A percentile compares a stretch with the other conserved stretches of the same genome.
Conservation (phyloP, 2,329 filamentous ascomycete species). For the Colletotrichum salicis region DNA sequence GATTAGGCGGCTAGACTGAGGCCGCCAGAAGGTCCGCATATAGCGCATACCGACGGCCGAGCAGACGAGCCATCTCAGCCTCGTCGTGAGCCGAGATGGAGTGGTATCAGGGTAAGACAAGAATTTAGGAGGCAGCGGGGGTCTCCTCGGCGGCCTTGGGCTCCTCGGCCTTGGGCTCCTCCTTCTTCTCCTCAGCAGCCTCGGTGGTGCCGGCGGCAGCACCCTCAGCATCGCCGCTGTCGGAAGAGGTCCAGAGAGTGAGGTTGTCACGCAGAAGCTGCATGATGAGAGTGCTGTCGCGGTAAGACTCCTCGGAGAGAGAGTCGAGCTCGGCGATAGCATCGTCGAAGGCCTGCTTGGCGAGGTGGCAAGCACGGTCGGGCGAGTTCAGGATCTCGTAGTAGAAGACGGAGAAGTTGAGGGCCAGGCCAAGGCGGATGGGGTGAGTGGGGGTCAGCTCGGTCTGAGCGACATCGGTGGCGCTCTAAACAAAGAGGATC, state of each 20-base stretch:
- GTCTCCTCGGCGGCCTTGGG: conserved; percentile 51
- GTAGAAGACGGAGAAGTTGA: conserved; percentile 99
- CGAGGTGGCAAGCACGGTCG: conserved; percentile 96
- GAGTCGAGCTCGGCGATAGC: conserved; percentile 99
- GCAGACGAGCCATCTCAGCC: conserved; percentile 45
- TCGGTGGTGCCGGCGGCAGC: conserved; percentile 70
- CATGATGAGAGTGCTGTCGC: conserved; percentile 99
- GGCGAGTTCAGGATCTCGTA: conserved; percentile 99
- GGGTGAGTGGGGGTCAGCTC: conserved; percentile 97
- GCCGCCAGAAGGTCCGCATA: conserved; percentile 24
- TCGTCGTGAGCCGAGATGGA: conserved; percentile 48
- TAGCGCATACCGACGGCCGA: conserved; percentile 11
- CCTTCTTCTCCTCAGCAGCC: conserved; percentile 67
- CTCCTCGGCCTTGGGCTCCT: conserved; percentile 60
- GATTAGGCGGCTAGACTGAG: conserved; percentile 39
- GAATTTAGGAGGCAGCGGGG: conserved; percentile 64
- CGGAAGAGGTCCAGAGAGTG: conserved; percentile 96
- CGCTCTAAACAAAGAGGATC: conserved; percentile 70
- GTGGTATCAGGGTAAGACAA: conserved; percentile 49
- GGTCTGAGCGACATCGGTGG: conserved; percentile 97
- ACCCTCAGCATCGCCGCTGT: conserved; percentile 81
- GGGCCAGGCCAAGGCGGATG: conserved; percentile 94
- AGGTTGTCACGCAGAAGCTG: conserved; percentile 98
- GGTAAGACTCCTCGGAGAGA: conserved; percentile 97
- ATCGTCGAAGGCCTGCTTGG: conserved; percentile 99